Evolutionary conservation across 164 flowering plant species (phyloP).

Genomic region (Aristolochia contorta): DNA sequence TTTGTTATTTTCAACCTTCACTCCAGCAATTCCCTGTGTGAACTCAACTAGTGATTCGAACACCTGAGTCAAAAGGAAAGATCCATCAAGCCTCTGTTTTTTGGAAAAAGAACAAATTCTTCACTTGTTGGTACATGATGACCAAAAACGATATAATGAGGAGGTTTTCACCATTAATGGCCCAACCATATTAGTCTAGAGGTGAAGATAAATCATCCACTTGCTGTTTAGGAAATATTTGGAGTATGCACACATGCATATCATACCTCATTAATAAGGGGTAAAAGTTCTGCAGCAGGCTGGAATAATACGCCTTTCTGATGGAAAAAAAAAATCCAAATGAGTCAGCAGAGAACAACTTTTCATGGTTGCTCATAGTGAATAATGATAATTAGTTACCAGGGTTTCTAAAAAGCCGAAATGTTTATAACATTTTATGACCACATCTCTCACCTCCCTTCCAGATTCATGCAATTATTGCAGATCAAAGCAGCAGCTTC

Average conservation of each 20-base stretch:
- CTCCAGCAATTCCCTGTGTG: slow-evolving; percentile 5
- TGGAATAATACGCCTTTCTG: slow-evolving; percentile 46
- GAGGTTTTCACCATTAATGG: too few relatives aligned
- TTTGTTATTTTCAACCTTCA: slow-evolving; percentile 11
- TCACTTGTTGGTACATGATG: too few relatives aligned
- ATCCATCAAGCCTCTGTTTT: too few relatives aligned
- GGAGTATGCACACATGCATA: not conserved
- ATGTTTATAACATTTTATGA: not conserved
- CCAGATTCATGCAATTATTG: not conserved
- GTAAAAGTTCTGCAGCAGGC: slow-evolving; percentile 75
- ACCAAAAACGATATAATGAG: too few relatives aligned
- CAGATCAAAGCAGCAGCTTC: slow-evolving; percentile 1
- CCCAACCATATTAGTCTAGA: too few relatives aligned
- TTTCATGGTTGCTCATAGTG: not conserved
- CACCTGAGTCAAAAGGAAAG: slow-evolving; percentile 2
- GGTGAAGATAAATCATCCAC: too few relatives aligned
- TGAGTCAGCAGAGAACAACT: not conserved
- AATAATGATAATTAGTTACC: not conserved
- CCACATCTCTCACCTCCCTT: not conserved
- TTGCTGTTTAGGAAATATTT: not conserved
- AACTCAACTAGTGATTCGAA: slow-evolving; percentile 5
- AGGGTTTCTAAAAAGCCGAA: not conserved
- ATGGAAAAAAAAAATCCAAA: slow-evolving; percentile 5
- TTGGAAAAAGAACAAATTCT: too few relatives aligned
- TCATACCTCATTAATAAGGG: slow-evolving; percentile 72